These are phyloP conservation scores for Colletotrichum musae DNA, from an alignment of 2,329 filamentous ascomycete species.

Conservation along the genomic window DNA sequence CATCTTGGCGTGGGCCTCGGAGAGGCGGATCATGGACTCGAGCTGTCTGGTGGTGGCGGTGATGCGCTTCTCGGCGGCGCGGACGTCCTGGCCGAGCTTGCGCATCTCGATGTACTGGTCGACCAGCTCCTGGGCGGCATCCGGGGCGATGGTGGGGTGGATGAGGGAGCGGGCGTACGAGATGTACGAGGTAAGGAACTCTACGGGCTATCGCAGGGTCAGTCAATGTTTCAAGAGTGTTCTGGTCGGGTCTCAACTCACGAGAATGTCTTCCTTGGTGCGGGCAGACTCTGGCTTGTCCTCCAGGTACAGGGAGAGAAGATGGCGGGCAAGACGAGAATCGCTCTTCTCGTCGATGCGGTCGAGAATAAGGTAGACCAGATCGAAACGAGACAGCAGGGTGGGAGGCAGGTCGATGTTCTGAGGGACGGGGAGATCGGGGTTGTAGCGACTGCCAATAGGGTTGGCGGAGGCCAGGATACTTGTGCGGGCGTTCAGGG, in stretches of 20 bases:
- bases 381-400: constrained; percentile 93
- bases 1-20: constrained; percentile 99
- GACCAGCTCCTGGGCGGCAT: constrained; percentile 87
- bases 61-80: constrained; percentile 93
- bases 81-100: constrained; percentile 89
- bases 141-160: constrained; percentile 84
- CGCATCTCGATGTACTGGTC: constrained; percentile 95
- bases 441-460: constrained; percentile 98
- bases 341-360: constrained; percentile 92
- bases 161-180: constrained; percentile 92
- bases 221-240: constrained; percentile 36
- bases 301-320: constrained; percentile 97
- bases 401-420: constrained; percentile 98
- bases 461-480: constrained; percentile 98
- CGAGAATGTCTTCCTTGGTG: constrained; percentile 82
- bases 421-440: constrained; percentile 93
- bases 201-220: constrained; percentile 76
- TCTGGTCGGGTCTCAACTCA: constrained; percentile 60
- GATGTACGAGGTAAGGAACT: constrained; percentile 97
- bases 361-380: constrained; percentile 97
- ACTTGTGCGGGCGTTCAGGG: constrained; percentile 93
- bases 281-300: constrained; percentile 90
- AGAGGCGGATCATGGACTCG: constrained; percentile 97
- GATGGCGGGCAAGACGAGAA: constrained; percentile 88
- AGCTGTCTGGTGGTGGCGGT: constrained; percentile 97